Percentiles rank a stretch among this genome's conserved stretches.
These are phyloP conservation scores for Cutaneotrichosporon daszewskae DNA, from an alignment of 1,284 basidiomycete genomes.

Conservation along the genomic window DNA sequence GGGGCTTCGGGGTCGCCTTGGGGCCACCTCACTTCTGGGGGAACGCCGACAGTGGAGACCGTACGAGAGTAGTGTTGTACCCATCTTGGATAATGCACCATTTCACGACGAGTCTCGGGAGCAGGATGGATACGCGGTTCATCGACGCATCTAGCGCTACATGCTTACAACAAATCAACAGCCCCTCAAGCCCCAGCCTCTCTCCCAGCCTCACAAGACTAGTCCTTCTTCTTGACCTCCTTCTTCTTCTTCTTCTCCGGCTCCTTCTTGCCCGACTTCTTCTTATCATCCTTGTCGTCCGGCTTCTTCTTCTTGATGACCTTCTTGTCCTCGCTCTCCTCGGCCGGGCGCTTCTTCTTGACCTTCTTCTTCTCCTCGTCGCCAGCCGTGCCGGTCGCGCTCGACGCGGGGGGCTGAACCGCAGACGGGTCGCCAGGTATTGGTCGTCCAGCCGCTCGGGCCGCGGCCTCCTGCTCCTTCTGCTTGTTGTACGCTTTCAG, in stretches of 20 bases:
- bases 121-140: background rate
- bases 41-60: background rate
- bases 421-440: constrained; percentile 18
- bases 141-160: too few species aligned
- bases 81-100: background rate
- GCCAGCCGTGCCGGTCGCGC: background rate
- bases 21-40: too few species aligned
- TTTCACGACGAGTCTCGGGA: background rate
- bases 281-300: background rate
- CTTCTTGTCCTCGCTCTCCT: constrained; percentile 8
- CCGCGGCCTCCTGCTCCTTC: constrained; percentile 13
- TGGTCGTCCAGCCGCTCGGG: constrained; percentile 13
- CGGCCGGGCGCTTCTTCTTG: constrained; percentile 13
- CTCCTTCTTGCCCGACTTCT: constrained; percentile 3
- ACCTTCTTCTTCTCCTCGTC: constrained; percentile 11
- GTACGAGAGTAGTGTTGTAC: constrained; percentile 4
- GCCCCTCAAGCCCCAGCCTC: too few species aligned
- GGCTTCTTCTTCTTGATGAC: constrained; percentile 12
- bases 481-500: constrained; percentile 16
- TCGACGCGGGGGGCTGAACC: background rate
- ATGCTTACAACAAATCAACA: constrained; percentile 12
- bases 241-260: constrained; percentile 11
- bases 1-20: too few species aligned
- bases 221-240: constrained; percentile 6
- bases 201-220: background rate